Evolutionary conservation across 352 stramenopile genomes (phyloP).

Genomic region (Pythium apleroticum): DNA sequence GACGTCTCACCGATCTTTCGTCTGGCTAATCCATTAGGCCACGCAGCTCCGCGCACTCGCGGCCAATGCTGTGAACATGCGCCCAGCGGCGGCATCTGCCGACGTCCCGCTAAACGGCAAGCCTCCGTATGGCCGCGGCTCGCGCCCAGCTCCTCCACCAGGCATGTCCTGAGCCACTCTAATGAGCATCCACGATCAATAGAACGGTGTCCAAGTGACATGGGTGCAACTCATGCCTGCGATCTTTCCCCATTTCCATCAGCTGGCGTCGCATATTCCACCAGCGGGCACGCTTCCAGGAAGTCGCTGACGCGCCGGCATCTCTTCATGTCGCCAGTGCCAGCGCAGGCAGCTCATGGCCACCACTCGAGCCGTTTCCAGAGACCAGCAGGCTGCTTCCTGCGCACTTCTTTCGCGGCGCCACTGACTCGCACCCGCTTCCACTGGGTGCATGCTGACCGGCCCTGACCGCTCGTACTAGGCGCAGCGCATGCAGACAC

Average conservation of each 20-base stretch:
- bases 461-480: background rate
- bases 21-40: slow-evolving; percentile 2
- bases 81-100: background rate
- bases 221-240: slow-evolving; percentile 12
- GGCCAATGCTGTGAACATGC: background rate
- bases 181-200: background rate
- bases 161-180: slow-evolving; percentile 47
- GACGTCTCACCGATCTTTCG: background rate
- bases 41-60: slow-evolving; percentile 22
- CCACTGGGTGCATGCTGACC: background rate
- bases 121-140: background rate
- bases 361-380: background rate
- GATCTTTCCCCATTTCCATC: slow-evolving; percentile 2
- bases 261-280: background rate
- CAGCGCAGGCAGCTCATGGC: background rate
- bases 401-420: background rate
- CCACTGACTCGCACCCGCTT: background rate
- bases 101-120: slow-evolving; percentile 7
- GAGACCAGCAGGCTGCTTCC: background rate
- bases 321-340: background rate
- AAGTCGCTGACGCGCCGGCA: background rate
- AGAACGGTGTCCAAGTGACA: slow-evolving; percentile 8
- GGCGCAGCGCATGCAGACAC: background rate
- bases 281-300: background rate
- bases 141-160: slow-evolving; percentile 41